Base-by-base conservation (phyloP, 1,139 yeast genomes). In the Taphrina betulina region DNA sequence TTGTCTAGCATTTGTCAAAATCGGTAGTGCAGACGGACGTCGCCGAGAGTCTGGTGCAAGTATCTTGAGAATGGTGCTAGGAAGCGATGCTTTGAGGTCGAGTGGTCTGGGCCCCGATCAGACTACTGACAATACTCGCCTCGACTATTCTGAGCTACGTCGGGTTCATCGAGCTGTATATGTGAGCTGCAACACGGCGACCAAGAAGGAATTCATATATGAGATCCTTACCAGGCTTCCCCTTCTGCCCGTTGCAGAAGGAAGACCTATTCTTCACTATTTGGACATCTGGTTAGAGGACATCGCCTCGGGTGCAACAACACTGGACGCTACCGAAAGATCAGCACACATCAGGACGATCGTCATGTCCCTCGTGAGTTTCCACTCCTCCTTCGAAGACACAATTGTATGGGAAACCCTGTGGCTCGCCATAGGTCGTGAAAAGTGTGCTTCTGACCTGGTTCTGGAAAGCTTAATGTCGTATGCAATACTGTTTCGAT, bases 271-370 rank as follows among this genome's bases (percentile, higher is more conserved):
- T 2, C 26, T 43, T 7, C 29, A 36, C 12, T 43, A 37, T 43
- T 22, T 43, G 8, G 38, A 43, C 20, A 29, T 43, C 8, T 43
- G 48, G 48, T 22, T 43, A 10, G 36, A 17, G 19, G 38, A 43
- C 17, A 29, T 43, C 20, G 28, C n/a, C n/a, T n/a, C 38, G 4
- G 38, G 10, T 5, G 36, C 36, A 1, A 31, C 29, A 5, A 37
- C 16, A 4, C 16, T 17, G 7, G 19, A 16, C 8, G 8, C 14
- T 31, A n/a, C 14, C 7, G 8, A 43, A 12, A 17, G 20, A 17
- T 16, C 14, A 12, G 48, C 26, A 4, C 31, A 26, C 10, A 23
- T 43, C 7, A 36, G 29, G 2, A 10, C 28, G 16, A 33, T 43
- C 17, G 7, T 43, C 24, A 26, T 29, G 17, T 43, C 48, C 3